Evolutionary conservation across 495 filamentous ascomycete species (phyloP), one percentile per base, ranked within the genome.

Genomic region (Corynascus novoguineensis): DNA sequence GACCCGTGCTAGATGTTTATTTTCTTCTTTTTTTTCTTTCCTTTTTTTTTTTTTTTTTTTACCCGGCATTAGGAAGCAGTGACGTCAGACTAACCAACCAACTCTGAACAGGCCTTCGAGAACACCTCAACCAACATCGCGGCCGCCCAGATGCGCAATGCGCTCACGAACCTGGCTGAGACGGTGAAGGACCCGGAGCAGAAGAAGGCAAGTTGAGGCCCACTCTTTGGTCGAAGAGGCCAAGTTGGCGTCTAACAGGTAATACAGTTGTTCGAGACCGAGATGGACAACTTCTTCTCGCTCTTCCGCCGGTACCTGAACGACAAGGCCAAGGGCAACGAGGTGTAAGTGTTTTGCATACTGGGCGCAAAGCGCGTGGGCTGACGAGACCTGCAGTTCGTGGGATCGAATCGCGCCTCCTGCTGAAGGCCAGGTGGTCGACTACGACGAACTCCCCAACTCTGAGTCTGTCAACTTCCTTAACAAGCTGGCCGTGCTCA

Each of bases 241-340:
- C 12, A 6, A 9, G 15, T 32, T 25, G 29, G 1, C 12, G 46
- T 56, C 64, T 66, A 57, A 65, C 35, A 31, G 17, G 1, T 10
- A 63, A 59, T 19, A 24, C 21, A 76, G 86, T 73, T 86, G 42
- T 99, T 97, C 74, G 93, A 97, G 77, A 92, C 91, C 14, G 93
- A 99, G 77, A 97, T 95, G 89, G 93, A 99, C 83, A 99, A 99
- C 85, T 99, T 99, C 82, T 99, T 82, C 69, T 86, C 89, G 50
- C 87, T 99, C 62, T 99, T 99, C 86, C 87, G 95, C 59, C 82
- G 93, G 70, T 99, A 96, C 72, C 81, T 99, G 47, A 96, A 96
- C 66, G 93, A 99, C 79, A 96, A 96, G 78, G 95, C 93, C 58
- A 98, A 97, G 82, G 92, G 92, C 66, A 96, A 90, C 70, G 85